Evolutionary conservation across 1,284 basidiomycete genomes (phyloP), one percentile per base, ranked within the genome.

Genomic region (Tilletia caries): DNA sequence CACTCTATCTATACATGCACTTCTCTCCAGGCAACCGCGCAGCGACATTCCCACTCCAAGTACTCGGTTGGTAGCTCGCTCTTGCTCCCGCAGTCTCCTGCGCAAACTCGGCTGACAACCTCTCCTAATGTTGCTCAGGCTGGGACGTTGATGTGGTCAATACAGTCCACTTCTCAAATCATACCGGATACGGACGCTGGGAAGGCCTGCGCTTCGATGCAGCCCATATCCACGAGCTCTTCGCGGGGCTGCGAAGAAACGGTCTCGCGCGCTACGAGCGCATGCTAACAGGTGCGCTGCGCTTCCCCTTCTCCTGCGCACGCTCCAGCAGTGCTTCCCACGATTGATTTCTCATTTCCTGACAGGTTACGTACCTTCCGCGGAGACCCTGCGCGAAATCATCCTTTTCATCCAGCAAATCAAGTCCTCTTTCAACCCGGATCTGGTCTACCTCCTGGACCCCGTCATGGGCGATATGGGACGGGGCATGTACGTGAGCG

Each of bases 71-170:
- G 58, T 41, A 50, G 20, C n/a, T 8, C 20, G 20, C 48, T 12
- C 48, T 50, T 8, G 8, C 48, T n/a, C 13, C 25, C 8, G n/a
- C 10, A 50, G 48, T 44, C 20, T 44, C 2, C 8, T 50, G 48
- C 48, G 25, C n/a, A 10, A 44, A 44, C 43, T 44, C 43, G 43
- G 29, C 23, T 27, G 23, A 54, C 52, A 6, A 27, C 3, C 25
- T 6, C 2, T 29, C 27, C 5, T 29, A 34, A 29, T 94, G 29
- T 98, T 92, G 12, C 29, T 1, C 58, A 62, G 58, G 94, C 29
- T 98, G 92, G 85, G 94, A 98, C 76, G 94, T 98, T 50, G 95
- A 98, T 85, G 93, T 92, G 29, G 88, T 97, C 50, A 97, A 98
- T 84, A 96, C 95, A 0, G 95, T 98, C 62, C 88, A 88, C 87